These are phyloP conservation scores for Solanum sparsipilum DNA, from an alignment of 257 asterid species.

Conservation along the genomic window DNA sequence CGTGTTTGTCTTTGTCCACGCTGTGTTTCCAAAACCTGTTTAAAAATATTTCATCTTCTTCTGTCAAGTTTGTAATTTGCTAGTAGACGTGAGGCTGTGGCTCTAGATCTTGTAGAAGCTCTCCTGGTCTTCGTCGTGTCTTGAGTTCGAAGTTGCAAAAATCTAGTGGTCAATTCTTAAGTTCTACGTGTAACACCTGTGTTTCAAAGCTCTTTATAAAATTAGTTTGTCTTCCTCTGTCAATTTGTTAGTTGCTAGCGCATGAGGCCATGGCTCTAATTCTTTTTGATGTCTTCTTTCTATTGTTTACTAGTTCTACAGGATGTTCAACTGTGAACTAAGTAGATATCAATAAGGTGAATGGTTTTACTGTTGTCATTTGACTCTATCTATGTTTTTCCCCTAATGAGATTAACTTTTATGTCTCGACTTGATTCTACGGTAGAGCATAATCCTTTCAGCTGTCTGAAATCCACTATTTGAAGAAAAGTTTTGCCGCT, in stretches of 20 bases:
- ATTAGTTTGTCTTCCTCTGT: not conserved
- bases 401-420: not conserved
- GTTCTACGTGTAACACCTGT: not conserved
- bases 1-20: not conserved
- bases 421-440: not conserved
- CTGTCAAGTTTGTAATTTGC: not conserved
- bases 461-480: not conserved
- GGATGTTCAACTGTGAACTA: not conserved
- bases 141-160: not conserved
- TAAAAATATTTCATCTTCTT: not conserved
- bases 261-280: not conserved
- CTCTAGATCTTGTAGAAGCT: not conserved
- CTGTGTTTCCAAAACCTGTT: not conserved
- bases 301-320: not conserved
- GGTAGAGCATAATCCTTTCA: not conserved
- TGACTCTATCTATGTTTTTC: not conserved
- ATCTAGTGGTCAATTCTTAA: not conserved
- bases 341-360: not conserved
- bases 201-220: not conserved
- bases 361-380: not conserved
- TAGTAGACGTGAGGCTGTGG: not conserved
- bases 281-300: not conserved
- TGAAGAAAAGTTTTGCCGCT: no score
- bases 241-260: not conserved
- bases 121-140: not conserved